Evolutionary conservation across 345 rosid genomes (phyloP), one percentile per base, ranked within the genome.

Genomic region (Leavenworthia alabamica): DNA sequence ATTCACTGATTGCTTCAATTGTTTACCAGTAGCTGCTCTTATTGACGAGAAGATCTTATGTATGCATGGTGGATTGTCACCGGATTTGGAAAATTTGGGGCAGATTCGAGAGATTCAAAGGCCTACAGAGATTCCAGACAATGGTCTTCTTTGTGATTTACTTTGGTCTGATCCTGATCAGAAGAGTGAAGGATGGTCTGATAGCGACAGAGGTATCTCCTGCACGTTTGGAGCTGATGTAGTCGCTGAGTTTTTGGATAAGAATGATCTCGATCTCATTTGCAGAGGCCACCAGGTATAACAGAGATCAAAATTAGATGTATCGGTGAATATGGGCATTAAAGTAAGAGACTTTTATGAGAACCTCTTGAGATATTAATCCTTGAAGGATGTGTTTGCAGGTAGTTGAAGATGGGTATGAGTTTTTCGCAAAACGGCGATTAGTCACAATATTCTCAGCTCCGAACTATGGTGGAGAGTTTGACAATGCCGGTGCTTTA

Each of bases 391-490:
- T 6, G 8, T 17, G 64, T 40, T 65, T 72, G 57, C 80, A 94
- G 99, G 97, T 90, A 51, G 99, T 94, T 74, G 99, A 94, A 76
- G 99, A 94, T 31, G 97, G 99, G 10, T 90, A 94, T 1, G 96
- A 94, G 77, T 94, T 94, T 60, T 94, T 94, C 11, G 97, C 96
- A 0, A 84, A 80, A 63, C 72, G 96, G 72, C 81, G 81, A 67
- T 73, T 94, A 68, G 99, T 94, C 29, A 94, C 96, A 0, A 88
- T 94, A 53, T 94, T 94, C 77, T 94, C 99, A 12, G 99, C 99
- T 47, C 93, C 99, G 43, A 94, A 94, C 83, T 94, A 94, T 59
- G 99, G 97, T 8, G 99, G 99, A 44, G 99, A 94, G 76, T 94
- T 94, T 66, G 96, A 94, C 77, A 90, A 94, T 72, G 99, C 90